These are phyloP conservation scores for fission yeast (Schizosaccharomyces pombe) DNA, from an alignment of 805 yeast species.

Conservation along the genomic window ASM294v3 CU329670.1:4554501-4555000, in stretches of 20 bases:
- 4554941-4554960: conserved; percentile 74
- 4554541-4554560: conserved; percentile 80
- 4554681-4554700: conserved; percentile 63
- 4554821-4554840: conserved; percentile 97
- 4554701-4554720: conserved; percentile 86
- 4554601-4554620: conserved; percentile 94
- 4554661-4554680: conserved; percentile 90
- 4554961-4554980: conserved; percentile 77
- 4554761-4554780: conserved; percentile 91
- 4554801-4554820: conserved; percentile 82
- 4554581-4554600: conserved; percentile 77
- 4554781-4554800: conserved; percentile 68
- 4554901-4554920: conserved; percentile 55
- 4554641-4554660: conserved; percentile 97
- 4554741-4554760: conserved; percentile 78
- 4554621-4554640: conserved; percentile 47
- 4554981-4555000: conserved; percentile 61
- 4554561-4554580: conserved; percentile 95
- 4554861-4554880: conserved; percentile 86
- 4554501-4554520: conserved; percentile 86
- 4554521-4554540: conserved; percentile 85
- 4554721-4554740: conserved; percentile 95
- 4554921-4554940: conserved; percentile 82
- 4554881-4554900: conserved; percentile 77
- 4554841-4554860: conserved; percentile 71